Base-by-base conservation (phyloP, 768 basidiomycete genomes). In the Lentinula lateritia region DNA sequence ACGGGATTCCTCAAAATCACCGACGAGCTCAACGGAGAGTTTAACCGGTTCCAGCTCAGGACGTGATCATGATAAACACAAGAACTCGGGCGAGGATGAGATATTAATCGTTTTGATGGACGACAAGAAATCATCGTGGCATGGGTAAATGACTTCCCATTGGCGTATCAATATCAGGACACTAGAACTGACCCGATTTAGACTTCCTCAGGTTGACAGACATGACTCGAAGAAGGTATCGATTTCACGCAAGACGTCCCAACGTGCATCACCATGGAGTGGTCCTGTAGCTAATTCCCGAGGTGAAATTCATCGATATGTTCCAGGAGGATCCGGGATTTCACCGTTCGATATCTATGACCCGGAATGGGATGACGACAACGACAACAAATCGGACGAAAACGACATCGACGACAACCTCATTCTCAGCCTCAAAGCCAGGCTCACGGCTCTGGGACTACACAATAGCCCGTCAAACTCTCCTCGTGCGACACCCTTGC, bases 271-370 rank as follows among this genome's bases (percentile, higher is more conserved):
- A 1, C 58, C 58, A 35, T 59, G 58, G 58, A 59, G 58, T 50
- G 58, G 58, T 13, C 58, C 58, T 50, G 48, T 59, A 15, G 58
- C 58, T 12, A 48, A 59, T 28, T 59, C 58, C 7, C 28, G 35
- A n/a, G 58, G 58, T n/a, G 58, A 59, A 36, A 59, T 59, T 8
- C 58, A 59, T 50, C 43, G 58, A 20, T 59, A 35, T 34, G 43
- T 59, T n/a, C 58, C 58, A 48, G 42, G 58, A 20, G 58, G 45
- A 16, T 18, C 32, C 16, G 58, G 41, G 4, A 15, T 16, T 39
- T 28, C 45, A 16, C 45, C 28, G n/a, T 28, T 23, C 32, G 43
- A 48, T 35, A 10, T 59, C 7, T 45, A n/a, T n/a, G 43, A 46
- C 23, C 35, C 18, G 34, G 46, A 59, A 8, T 15, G 10, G 32